Evolutionary conservation across 1,284 basidiomycete species (phyloP).

Genomic region (Meira miltonrushii): DNA sequence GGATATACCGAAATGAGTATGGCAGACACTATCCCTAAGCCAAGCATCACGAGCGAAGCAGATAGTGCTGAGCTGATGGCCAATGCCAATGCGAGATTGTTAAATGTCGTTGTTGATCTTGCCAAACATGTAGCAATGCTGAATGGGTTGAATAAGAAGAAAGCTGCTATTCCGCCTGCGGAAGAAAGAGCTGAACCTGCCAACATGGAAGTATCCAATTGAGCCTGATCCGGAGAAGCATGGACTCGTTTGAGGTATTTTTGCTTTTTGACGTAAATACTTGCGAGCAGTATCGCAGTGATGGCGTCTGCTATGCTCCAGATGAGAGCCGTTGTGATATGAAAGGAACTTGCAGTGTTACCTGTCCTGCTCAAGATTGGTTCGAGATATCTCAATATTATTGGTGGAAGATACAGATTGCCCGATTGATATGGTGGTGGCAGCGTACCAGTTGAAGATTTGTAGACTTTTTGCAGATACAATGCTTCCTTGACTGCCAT

Average conservation of each 20-base stretch:
- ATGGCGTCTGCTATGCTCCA: constrained; percentile 63
- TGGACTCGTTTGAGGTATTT: not conserved
- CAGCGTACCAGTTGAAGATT: constrained; percentile 12
- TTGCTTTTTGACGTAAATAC: not conserved
- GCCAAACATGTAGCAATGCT: constrained; percentile 71
- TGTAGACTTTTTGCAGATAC: constrained; percentile 4
- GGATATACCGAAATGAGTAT: constrained; percentile 57
- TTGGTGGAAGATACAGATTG: constrained; percentile 64
- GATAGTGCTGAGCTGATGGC: constrained; percentile 64
- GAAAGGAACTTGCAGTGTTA: constrained; percentile 18
- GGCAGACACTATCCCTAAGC: constrained; percentile 16
- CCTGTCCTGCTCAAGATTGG: constrained; percentile 57
- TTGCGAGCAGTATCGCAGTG: constrained; percentile 16
- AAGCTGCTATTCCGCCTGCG: constrained; percentile 17
- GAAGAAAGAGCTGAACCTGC: constrained; percentile 6
- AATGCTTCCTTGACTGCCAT: constrained; percentile 51
- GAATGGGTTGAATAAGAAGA: constrained; percentile 82
- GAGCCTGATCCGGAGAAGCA: not conserved
- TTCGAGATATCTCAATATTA: constrained; percentile 72
- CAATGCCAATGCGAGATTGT: constrained; percentile 67
- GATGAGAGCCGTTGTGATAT: constrained; percentile 59
- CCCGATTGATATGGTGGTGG: constrained; percentile 18
- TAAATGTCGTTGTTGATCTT: constrained; percentile 71
- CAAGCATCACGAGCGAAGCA: constrained; percentile 19
- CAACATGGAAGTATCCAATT: not conserved